Percentiles rank a stretch among this genome's conserved stretches.
These are phyloP conservation scores for Clarireedia hainanense DNA, from an alignment of 2,329 filamentous ascomycete genomes.

Conservation along the genomic window DNA sequence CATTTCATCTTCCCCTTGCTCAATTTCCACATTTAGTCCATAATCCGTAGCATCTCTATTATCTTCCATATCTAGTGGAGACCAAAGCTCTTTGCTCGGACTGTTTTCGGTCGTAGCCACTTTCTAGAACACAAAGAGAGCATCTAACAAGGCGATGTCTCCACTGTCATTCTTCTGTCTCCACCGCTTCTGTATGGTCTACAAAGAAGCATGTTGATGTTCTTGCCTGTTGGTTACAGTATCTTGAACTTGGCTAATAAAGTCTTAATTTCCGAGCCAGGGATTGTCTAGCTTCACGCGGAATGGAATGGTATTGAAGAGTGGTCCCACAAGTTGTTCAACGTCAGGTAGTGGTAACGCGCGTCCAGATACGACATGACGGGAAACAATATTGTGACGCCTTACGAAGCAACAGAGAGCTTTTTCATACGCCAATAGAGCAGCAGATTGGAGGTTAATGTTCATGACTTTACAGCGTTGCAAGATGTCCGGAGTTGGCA, in stretches of 20 bases:
- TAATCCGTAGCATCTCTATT: constrained; percentile 3
- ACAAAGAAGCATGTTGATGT: constrained; percentile 3
- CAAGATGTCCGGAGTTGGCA: not conserved
- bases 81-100: not conserved
- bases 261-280: constrained; percentile 7
- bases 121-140: constrained; percentile 1
- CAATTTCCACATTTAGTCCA: not conserved
- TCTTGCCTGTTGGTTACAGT: not conserved
- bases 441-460: not conserved
- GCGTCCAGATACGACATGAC: constrained; percentile 31
- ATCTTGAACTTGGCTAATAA: not conserved
- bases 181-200: not conserved
- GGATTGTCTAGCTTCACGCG: constrained; percentile 23
- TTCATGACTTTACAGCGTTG: not conserved
- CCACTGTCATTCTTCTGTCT: not conserved
- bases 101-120: not conserved
- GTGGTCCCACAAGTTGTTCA: constrained; percentile 28
- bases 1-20: not conserved
- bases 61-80: not conserved
- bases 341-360: constrained; percentile 28
- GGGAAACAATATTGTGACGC: constrained; percentile 39
- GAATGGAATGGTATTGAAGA: constrained; percentile 6
- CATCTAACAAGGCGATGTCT: not conserved
- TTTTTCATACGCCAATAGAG: not conserved
- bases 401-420: not conserved